A percentile compares a stretch with the other conserved stretches of the same genome.
These are phyloP conservation scores for Russula sp. DNA, from an alignment of 768 basidiomycete genomes.

Conservation along the genomic window DNA sequence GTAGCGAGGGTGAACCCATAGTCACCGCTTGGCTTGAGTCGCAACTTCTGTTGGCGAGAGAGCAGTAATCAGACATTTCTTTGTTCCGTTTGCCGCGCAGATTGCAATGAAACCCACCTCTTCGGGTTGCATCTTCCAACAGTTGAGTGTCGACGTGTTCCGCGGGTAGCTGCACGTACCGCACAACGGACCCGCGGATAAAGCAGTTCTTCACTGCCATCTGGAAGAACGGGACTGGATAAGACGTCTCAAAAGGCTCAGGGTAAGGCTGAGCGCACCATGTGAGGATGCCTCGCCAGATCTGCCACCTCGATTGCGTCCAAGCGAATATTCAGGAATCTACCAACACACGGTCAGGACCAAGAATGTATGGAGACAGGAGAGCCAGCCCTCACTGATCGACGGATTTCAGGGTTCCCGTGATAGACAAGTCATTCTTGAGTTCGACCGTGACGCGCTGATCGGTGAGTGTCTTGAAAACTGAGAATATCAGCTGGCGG, in stretches of 20 bases:
- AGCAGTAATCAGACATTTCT: not conserved
- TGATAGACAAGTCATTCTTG: conserved; percentile 98
- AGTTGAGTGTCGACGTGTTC: conserved; percentile 93
- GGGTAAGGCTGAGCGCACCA: conserved; percentile 49
- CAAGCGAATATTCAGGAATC: conserved; percentile 93
- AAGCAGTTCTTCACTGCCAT: conserved; percentile 99
- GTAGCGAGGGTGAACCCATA: not conserved
- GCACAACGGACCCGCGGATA: conserved; percentile 95
- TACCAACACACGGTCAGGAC: conserved; percentile 28
- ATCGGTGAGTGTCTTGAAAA: conserved; percentile 98
- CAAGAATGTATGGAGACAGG: not conserved
- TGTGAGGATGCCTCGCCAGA: conserved; percentile 92
- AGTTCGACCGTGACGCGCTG: conserved; percentile 96
- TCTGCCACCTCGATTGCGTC: conserved; percentile 92
- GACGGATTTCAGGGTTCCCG: conserved; percentile 92
- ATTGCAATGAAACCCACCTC: conserved; percentile 53
- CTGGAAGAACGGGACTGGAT: conserved; percentile 36
- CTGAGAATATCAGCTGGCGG: conserved; percentile 83
- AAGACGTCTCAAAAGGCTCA: not conserved
- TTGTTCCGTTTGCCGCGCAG: not conserved
- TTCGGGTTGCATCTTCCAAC: conserved; percentile 91
- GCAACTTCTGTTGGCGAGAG: conserved; percentile 10
- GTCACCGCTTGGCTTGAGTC: conserved; percentile 17
- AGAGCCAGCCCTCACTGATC: conserved; percentile 71
- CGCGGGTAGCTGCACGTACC: conserved; percentile 92